Evolutionary conservation across 441 rosid genomes (phyloP).

Genomic region (Eruca vesicaria): DNA sequence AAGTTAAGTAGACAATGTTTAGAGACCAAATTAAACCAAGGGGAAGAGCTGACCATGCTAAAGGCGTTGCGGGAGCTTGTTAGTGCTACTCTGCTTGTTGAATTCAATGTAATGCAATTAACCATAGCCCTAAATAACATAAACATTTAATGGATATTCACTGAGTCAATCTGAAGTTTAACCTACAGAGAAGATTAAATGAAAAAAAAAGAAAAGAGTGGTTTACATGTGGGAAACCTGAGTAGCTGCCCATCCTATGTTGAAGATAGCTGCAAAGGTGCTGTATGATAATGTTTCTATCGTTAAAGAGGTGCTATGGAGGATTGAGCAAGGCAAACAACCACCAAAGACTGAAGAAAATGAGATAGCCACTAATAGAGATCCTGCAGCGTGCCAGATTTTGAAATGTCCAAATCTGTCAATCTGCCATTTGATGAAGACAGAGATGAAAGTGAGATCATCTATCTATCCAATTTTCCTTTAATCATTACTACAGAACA

Average conservation of each 20-base stretch:
- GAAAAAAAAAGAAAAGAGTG: background rate
- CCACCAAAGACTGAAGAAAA: slow-evolving; percentile 95
- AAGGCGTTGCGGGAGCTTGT: slow-evolving; percentile 93
- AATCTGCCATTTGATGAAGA: slow-evolving; percentile 48
- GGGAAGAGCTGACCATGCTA: slow-evolving; percentile 61
- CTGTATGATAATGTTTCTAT: slow-evolving; percentile 80
- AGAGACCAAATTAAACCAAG: slow-evolving; percentile 13
- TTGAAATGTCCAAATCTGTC: slow-evolving; percentile 97
- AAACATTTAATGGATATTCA: background rate
- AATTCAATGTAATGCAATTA: slow-evolving; percentile 78
- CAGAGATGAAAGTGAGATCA: slow-evolving; percentile 8
- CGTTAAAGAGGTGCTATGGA: slow-evolving; percentile 39
- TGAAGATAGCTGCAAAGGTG: slow-evolving; percentile 82
- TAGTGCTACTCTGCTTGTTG: slow-evolving; percentile 79
- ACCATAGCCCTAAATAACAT: slow-evolving; percentile 72
- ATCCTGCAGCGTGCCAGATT: slow-evolving; percentile 89
- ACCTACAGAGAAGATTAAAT: background rate
- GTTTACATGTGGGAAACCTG: slow-evolving; percentile 97
- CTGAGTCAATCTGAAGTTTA: slow-evolving; percentile 44
- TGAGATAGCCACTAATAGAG: slow-evolving; percentile 78
- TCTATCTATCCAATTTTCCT: background rate
- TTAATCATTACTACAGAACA: background rate
- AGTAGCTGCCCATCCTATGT: slow-evolving; percentile 96
- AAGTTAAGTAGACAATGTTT: background rate
- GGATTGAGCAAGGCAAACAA: slow-evolving; percentile 69